phyloP scores from a whole-genome alignment of 768 basidiomycete genomes.

The Termitomyces sp. region DNA sequence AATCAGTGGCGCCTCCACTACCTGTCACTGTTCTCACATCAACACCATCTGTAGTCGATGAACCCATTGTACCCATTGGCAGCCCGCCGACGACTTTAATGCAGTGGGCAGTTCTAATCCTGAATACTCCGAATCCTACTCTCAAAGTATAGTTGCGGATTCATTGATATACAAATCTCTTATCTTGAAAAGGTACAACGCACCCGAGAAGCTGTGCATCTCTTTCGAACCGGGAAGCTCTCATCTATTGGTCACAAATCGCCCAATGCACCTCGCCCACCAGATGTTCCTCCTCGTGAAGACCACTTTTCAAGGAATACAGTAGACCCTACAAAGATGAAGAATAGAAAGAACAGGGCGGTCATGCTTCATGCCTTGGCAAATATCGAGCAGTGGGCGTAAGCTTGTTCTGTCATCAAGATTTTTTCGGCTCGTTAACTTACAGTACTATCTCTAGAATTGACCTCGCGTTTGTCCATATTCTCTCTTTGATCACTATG shows the following conservation, averaged over 20 bases:
- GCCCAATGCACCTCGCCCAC: constrained; percentile 46
- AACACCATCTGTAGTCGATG: constrained; percentile 23
- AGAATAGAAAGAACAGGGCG: constrained; percentile 59
- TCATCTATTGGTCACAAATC: constrained; percentile 61
- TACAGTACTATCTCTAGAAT: constrained; percentile 38
- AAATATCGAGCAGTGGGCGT: constrained; percentile 90
- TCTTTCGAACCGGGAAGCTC: constrained; percentile 68
- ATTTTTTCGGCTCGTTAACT: background rate
- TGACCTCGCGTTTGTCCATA: constrained; percentile 60
- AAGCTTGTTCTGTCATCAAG: constrained; percentile 29
- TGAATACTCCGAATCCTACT: constrained; percentile 69
- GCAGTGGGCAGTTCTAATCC: constrained; percentile 75
- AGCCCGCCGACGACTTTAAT: constrained; percentile 65
- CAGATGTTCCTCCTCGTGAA: constrained; percentile 64
- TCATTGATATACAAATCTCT: background rate
- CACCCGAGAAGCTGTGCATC: constrained; percentile 64
- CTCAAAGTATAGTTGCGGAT: constrained; percentile 42
- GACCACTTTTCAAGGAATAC: constrained; percentile 45
- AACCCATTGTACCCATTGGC: constrained; percentile 46
- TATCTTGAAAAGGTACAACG: constrained; percentile 56
- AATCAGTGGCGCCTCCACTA: constrained; percentile 18
- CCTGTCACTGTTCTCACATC: constrained; percentile 13
- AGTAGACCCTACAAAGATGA: constrained; percentile 58
- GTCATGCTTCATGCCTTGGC: constrained; percentile 81
- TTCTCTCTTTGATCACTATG: background rate